A percentile compares a stretch with the other conserved stretches of the same genome.
Conservation (phyloP, 176 grass and related monocot species). For the Poa pratensis region DNA sequence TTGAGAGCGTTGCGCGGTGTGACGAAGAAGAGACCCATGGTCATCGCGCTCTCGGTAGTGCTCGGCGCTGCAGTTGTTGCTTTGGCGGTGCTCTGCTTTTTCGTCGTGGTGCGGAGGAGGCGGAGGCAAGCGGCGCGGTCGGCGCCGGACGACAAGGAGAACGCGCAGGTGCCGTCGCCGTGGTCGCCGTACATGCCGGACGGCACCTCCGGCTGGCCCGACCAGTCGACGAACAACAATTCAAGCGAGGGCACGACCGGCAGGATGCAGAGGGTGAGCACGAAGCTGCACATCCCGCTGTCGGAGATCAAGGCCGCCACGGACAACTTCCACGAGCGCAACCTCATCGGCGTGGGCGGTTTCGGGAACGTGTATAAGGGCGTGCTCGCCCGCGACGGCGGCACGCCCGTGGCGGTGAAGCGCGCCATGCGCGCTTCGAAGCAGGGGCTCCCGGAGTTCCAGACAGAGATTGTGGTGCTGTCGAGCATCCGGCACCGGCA, state of each 20-base stretch:
- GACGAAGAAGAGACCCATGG: neutral
- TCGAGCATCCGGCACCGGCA: constrained; percentile 74
- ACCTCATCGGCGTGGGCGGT: constrained; percentile 62
- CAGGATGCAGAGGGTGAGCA: constrained; percentile 44
- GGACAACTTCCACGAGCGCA: constrained; percentile 55
- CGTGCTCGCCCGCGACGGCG: constrained; percentile 49
- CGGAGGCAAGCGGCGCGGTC: constrained; percentile 13
- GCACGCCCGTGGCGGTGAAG: constrained; percentile 70
- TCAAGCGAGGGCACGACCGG: constrained; percentile 24
- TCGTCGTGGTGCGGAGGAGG: constrained; percentile 28
- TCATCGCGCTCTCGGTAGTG: constrained; percentile 29
- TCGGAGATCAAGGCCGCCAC: constrained; percentile 58
- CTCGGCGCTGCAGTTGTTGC: constrained; percentile 42
- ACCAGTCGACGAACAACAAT: constrained; percentile 58
- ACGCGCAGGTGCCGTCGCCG: constrained; percentile 27
- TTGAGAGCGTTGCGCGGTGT: neutral
- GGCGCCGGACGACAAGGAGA: constrained; percentile 47
- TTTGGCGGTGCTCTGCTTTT: constrained; percentile 19
- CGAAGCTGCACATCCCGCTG: constrained; percentile 54
- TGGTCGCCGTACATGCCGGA: constrained; percentile 47
- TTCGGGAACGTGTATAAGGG: constrained; percentile 81
- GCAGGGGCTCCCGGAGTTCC: constrained; percentile 68
- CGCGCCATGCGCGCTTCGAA: constrained; percentile 45
- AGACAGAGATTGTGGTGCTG: constrained; percentile 79
- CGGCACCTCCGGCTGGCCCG: constrained; percentile 19